Conservation (phyloP, 306 rosid genomes). For the Ochetophila trinervis region DNA sequence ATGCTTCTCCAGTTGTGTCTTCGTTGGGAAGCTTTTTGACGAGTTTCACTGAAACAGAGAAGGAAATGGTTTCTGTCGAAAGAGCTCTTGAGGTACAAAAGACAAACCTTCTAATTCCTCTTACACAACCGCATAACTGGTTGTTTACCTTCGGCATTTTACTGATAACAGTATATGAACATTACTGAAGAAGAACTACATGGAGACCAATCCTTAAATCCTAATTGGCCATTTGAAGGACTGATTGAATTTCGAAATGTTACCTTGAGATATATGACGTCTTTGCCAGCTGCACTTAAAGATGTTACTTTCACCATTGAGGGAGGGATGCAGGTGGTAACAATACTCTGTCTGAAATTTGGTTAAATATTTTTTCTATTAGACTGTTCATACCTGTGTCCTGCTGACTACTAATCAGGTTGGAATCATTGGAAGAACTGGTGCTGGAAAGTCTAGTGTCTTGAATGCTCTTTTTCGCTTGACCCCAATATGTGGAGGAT, state of each 20-base stretch:
- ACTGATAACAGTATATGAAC: slow-evolving; percentile 63
- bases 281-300: slow-evolving; percentile 74
- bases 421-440: slow-evolving; percentile 94
- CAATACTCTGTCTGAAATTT: slow-evolving; percentile 6
- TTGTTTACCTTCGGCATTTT: slow-evolving; percentile 24
- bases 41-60: slow-evolving; percentile 95
- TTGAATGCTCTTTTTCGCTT: slow-evolving; percentile 90
- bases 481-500: slow-evolving; percentile 63
- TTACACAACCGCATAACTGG: slow-evolving; percentile 10
- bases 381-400: slow-evolving; percentile 7
- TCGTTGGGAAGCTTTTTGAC: slow-evolving; percentile 77
- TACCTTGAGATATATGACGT: slow-evolving; percentile 83
- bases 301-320: slow-evolving; percentile 67
- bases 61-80: slow-evolving; percentile 97
- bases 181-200: slow-evolving; percentile 79
- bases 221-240: slow-evolving; percentile 81
- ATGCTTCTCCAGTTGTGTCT: slow-evolving; percentile 87
- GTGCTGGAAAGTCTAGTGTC: slow-evolving; percentile 97
- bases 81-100: slow-evolving; percentile 82
- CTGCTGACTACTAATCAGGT: slow-evolving; percentile 48
- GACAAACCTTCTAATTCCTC: not conserved
- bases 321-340: slow-evolving; percentile 72
- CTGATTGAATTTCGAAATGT: slow-evolving; percentile 72
- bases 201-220: slow-evolving; percentile 47
- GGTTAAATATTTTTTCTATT: not conserved